Evolutionary conservation across 2,329 filamentous ascomycete genomes (phyloP).

Genomic region (Monilinia aucupariae): DNA sequence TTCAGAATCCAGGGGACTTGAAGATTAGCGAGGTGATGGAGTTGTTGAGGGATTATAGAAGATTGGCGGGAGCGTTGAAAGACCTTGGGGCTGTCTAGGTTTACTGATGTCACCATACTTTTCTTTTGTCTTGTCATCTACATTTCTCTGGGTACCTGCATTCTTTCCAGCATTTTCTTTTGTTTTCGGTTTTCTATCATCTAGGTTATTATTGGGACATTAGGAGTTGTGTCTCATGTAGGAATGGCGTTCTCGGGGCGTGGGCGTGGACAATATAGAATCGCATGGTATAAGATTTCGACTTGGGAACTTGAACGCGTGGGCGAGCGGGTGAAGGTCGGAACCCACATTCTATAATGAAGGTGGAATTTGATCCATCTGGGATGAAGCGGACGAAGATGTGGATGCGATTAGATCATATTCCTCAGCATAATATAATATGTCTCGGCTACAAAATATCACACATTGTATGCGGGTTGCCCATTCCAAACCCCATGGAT

Average conservation of each 20-base stretch:
- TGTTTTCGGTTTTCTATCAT: not conserved
- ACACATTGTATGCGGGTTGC: not conserved
- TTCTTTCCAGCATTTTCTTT: not conserved
- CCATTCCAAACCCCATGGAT: not conserved
- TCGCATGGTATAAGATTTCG: slow-evolving; percentile 6
- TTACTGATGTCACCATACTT: slow-evolving; percentile 1
- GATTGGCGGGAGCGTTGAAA: slow-evolving; percentile 60
- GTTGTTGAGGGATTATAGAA: slow-evolving; percentile 67
- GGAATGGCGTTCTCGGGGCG: not conserved
- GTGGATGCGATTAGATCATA: not conserved
- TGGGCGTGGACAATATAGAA: slow-evolving; percentile 8
- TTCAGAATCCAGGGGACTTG: slow-evolving; percentile 64
- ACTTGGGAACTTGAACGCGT: not conserved
- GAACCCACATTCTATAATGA: not conserved
- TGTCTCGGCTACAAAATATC: not conserved
- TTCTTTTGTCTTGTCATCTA: slow-evolving; percentile 9
- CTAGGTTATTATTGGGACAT: not conserved
- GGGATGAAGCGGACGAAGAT: not conserved
- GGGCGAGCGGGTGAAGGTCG: not conserved
- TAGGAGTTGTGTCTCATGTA: not conserved
- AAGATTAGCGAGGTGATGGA: slow-evolving; percentile 68
- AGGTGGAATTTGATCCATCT: not conserved
- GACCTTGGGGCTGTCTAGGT: slow-evolving; percentile 52
- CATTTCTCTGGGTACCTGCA: not conserved
- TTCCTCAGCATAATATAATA: not conserved